Base-by-base conservation (phyloP, 208 protist genomes). In the Leishmania tropica region DNA sequence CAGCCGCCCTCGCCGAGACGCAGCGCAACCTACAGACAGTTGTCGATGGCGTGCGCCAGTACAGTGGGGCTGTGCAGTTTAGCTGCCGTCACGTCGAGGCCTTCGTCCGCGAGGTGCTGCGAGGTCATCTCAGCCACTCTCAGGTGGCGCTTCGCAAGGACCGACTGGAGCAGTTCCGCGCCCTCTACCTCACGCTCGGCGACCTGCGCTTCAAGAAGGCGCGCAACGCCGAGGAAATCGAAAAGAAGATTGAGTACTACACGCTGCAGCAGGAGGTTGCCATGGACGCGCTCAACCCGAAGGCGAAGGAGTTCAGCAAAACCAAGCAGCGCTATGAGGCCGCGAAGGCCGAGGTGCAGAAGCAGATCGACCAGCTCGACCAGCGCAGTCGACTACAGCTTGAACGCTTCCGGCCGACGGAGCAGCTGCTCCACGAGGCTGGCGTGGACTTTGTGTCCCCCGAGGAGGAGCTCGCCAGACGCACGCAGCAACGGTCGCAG, bases 131-230 rank as follows among this genome's bases (percentile, higher is more conserved):
- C 4, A 84, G 88, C 19, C 76, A 79, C 13, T 42, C 87, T 2
- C 82, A 90, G 48, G 70, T 95, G 56, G 83, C 89, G 17, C 78
- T 90, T 31, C 89, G 92, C 56, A 88, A 94, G 75, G 84, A 95
- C 70, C 91, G 91, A 15, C 85, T 97, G 10, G 87, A 88, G 37
- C 92, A 96, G 77, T 97, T 97, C 81, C 87, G 93, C 65, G 77
- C 83, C 40, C 83, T 97, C 4, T 97, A 97, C 87, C 88, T 97
- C 65, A 97, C 94, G 19, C 86, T 97, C 24, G 94, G 94, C 7
- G 94, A 97, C 77, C 84, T 95, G 70, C 89, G 93, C 64, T 97
- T 94, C 83, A 97, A 97, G 79, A 97, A 97, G 86, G 83, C 92
- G 11, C 90, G 92, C 42, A 92, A 96, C 77, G 79, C 91, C 40